Evolutionary conservation across 164 flowering plant genomes (phyloP).

Genomic region (Sedum album): DNA sequence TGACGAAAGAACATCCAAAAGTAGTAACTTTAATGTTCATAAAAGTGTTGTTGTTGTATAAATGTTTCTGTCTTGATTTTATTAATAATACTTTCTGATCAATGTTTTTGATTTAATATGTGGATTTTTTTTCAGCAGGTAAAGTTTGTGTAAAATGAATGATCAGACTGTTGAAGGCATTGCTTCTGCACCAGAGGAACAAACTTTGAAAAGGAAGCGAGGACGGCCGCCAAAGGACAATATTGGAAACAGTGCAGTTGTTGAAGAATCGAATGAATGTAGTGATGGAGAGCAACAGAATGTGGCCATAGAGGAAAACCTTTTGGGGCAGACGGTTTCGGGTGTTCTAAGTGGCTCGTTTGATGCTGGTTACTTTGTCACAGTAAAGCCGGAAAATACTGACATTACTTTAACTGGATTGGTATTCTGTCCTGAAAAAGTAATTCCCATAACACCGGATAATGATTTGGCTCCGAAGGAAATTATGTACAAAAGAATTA

Average conservation of each 20-base stretch:
- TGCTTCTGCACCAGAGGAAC: not conserved
- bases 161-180: not conserved
- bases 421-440: slow-evolving; percentile 31
- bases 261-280: not conserved
- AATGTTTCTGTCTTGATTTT: too few species aligned
- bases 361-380: slow-evolving; percentile 46
- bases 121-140: not conserved
- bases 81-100: too few species aligned
- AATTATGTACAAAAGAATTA: slow-evolving; percentile 26
- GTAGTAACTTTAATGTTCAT: too few species aligned
- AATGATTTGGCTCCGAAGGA: slow-evolving; percentile 49
- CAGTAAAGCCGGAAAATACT: slow-evolving; percentile 25
- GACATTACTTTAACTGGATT: slow-evolving; percentile 31
- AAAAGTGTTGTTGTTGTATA: too few species aligned
- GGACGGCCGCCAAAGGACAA: not conserved
- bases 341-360: slow-evolving; percentile 43
- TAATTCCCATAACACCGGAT: slow-evolving; percentile 27
- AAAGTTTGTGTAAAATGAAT: not conserved
- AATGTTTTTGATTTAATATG: not conserved
- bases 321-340: slow-evolving; percentile 40
- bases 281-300: slow-evolving; percentile 6
- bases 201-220: slow-evolving; percentile 1
- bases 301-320: slow-evolving; percentile 11
- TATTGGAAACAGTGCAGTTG: too few species aligned
- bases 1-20: too few species aligned